Percentiles rank a stretch among this genome's conserved stretches.
These are phyloP conservation scores for Aureobasidium vineae DNA, from an alignment of 2,329 filamentous ascomycete genomes.

Conservation along the genomic window DNA sequence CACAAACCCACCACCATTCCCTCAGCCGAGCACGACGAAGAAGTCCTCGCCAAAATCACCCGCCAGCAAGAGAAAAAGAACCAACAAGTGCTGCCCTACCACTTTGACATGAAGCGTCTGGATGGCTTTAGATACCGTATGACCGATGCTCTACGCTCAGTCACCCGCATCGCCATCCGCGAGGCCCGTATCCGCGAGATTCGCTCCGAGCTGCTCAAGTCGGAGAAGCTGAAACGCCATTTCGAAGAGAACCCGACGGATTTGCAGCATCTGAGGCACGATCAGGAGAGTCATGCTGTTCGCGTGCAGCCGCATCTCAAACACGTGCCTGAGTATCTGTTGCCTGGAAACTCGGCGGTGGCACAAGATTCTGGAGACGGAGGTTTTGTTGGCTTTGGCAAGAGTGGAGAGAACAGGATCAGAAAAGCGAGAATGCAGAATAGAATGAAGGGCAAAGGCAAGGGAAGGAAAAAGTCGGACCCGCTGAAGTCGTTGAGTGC, in stretches of 20 bases:
- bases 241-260: constrained; percentile 97
- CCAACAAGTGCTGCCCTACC: constrained; percentile 82
- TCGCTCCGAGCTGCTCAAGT: constrained; percentile 84
- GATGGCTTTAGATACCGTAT: constrained; percentile 94
- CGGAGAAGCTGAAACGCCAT: constrained; percentile 89
- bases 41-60: constrained; percentile 74
- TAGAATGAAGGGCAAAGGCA: constrained; percentile 50
- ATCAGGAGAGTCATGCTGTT: constrained; percentile 80
- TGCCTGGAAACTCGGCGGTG: constrained; percentile 72
- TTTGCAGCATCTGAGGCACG: constrained; percentile 81
- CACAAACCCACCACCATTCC: constrained; percentile 81
- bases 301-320: constrained; percentile 85
- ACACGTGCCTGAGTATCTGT: constrained; percentile 89
- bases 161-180: constrained; percentile 84
- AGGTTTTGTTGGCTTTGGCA: constrained; percentile 70
- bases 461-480: constrained; percentile 72
- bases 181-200: constrained; percentile 88
- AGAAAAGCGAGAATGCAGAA: constrained; percentile 46
- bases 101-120: constrained; percentile 91
- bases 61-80: constrained; percentile 75
- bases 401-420: constrained; percentile 51
- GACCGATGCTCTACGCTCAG: constrained; percentile 84
- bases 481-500: constrained; percentile 62
- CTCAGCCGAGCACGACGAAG: constrained; percentile 78
- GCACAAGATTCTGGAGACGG: constrained; percentile 61